These are phyloP conservation scores for Castanea crenata DNA, from an alignment of 306 rosid species.

Conservation along the genomic window DNA sequence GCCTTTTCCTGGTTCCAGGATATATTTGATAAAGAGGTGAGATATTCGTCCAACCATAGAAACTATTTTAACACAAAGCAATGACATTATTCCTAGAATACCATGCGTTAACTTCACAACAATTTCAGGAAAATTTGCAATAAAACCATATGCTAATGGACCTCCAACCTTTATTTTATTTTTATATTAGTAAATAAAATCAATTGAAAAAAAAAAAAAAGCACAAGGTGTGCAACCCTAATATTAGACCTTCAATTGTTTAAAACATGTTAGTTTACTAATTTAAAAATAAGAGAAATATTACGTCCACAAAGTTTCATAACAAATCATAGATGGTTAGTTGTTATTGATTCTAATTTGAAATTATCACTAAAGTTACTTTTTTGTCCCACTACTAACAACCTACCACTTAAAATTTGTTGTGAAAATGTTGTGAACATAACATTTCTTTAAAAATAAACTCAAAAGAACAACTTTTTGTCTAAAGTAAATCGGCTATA, in stretches of 20 bases:
- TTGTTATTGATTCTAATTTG: too few relatives aligned
- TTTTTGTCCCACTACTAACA: too few relatives aligned
- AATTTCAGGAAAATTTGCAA: background rate
- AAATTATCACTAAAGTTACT: too few relatives aligned
- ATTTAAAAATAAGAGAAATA: background rate
- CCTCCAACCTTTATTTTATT: background rate
- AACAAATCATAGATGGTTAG: too few relatives aligned
- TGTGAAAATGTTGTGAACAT: too few relatives aligned
- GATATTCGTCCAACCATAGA: background rate
- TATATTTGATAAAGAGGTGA: constrained; percentile 15
- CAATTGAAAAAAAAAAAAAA: too few relatives aligned
- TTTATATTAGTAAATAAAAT: too few relatives aligned
- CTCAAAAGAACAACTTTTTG: background rate
- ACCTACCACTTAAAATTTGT: too few relatives aligned
- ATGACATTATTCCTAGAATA: background rate
- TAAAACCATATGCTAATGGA: background rate
- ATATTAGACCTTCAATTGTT: background rate
- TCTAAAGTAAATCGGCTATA: background rate
- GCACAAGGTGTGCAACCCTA: too few relatives aligned
- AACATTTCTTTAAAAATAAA: background rate
- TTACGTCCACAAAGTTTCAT: too few relatives aligned
- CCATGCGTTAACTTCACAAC: background rate
- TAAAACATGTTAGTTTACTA: background rate
- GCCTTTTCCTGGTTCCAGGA: constrained; percentile 54
- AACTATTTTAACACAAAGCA: background rate